Percentiles rank a stretch among this genome's conserved stretches.
These are phyloP conservation scores for Musa beccarii DNA, from an alignment of 176 grass and related monocot genomes.

Conservation along the genomic window DNA sequence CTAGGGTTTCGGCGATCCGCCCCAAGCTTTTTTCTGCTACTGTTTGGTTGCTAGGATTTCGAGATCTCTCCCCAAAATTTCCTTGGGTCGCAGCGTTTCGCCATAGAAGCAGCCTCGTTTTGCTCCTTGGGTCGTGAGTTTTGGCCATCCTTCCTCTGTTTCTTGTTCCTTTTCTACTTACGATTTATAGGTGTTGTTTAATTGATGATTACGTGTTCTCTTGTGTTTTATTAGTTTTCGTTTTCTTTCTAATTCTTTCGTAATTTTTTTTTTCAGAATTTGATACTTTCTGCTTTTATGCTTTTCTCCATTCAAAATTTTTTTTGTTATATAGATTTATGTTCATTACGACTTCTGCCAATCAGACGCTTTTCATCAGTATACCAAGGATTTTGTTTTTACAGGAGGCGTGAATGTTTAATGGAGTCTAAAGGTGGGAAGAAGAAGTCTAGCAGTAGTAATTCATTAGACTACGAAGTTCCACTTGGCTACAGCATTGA, in stretches of 20 bases:
- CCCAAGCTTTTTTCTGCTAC: background rate
- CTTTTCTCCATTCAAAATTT: background rate
- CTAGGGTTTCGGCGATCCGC: background rate
- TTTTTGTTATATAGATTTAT: background rate
- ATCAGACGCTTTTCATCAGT: too few relatives aligned
- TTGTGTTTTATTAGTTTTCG: too few relatives aligned
- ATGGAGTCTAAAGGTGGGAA: constrained; percentile 71
- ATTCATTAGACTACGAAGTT: constrained; percentile 62
- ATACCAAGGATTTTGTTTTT: background rate
- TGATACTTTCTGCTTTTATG: too few relatives aligned
- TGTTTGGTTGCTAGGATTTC: background rate
- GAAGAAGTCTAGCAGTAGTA: constrained; percentile 62
- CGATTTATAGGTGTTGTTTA: too few relatives aligned
- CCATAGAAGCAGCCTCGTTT: background rate
- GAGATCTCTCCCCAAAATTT: too few relatives aligned
- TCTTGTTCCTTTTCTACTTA: background rate
- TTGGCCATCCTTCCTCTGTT: background rate
- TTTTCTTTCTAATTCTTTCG: too few relatives aligned
- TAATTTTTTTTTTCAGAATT: too few relatives aligned
- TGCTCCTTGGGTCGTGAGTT: background rate
- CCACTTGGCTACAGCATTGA: constrained; percentile 75
- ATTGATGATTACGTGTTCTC: too few relatives aligned
- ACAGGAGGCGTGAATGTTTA: constrained; percentile 40
- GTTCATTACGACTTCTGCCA: too few relatives aligned
- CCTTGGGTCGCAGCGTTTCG: background rate